Conservation (phyloP, 257 asterid species). For the Solanum appendiculatum region DNA sequence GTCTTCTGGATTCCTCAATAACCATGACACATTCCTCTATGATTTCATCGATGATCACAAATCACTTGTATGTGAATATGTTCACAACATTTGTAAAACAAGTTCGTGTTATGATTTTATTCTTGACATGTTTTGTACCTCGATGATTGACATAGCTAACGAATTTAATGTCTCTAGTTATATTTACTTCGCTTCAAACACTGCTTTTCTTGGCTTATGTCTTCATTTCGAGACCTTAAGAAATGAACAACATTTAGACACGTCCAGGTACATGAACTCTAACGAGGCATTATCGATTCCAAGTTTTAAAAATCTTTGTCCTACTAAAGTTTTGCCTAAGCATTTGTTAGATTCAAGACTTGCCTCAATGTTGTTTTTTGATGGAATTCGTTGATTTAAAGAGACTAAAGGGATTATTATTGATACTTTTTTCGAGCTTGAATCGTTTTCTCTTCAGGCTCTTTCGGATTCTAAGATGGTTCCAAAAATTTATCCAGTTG, state of each 20-base stretch:
- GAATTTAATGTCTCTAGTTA: constrained; percentile 29
- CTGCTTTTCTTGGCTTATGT: too few relatives aligned
- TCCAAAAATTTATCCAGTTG: too few relatives aligned
- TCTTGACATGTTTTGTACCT: constrained; percentile 31
- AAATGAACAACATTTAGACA: constrained; percentile 1
- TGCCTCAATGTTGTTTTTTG: neutral
- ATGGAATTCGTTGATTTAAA: neutral
- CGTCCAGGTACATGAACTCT: neutral
- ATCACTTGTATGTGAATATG: neutral
- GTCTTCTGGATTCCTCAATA: neutral
- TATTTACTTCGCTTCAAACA: constrained; percentile 24
- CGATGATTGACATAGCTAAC: constrained; percentile 23
- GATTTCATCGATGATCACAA: neutral
- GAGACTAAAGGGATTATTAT: constrained; percentile 27
- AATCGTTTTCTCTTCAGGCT: constrained; percentile 15
- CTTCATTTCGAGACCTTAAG: neutral
- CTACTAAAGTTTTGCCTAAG: constrained; percentile 8
- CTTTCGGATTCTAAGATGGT: neutral
- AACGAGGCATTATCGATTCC: constrained; percentile 1
- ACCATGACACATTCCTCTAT: neutral
- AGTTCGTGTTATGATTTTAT: constrained; percentile 13
- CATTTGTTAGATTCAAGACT: neutral
- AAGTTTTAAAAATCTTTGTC: constrained; percentile 14
- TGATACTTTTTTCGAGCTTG: constrained; percentile 43
- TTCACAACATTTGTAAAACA: neutral